Conservation (phyloP, 139 green algal species). For the Eudorina sp. region DNA sequence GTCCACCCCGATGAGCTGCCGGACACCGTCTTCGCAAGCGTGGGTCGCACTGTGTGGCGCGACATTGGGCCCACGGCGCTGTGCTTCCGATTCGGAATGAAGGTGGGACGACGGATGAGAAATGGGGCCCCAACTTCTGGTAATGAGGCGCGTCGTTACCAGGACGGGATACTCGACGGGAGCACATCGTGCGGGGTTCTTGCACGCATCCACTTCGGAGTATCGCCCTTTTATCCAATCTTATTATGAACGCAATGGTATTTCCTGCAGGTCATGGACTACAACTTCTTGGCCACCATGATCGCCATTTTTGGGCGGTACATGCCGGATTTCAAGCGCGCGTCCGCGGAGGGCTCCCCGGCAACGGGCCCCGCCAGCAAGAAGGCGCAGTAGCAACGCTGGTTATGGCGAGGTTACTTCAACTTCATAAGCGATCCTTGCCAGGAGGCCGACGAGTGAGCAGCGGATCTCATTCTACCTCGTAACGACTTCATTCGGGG, state of each 20-base stretch:
- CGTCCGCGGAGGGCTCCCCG: not conserved
- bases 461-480: too few species aligned
- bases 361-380: not conserved
- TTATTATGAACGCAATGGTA: too few species aligned
- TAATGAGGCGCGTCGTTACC: too few species aligned
- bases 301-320: conserved; percentile 70
- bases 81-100: conserved; percentile 89
- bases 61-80: conserved; percentile 90
- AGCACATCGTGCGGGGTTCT: too few species aligned
- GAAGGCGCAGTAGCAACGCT: conserved; percentile 35
- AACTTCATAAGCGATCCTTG: too few species aligned
- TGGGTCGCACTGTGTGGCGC: conserved; percentile 88
- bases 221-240: too few species aligned
- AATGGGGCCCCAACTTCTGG: too few species aligned
- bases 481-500: too few species aligned
- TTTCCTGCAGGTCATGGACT: conserved; percentile 87
- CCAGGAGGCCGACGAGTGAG: too few species aligned
- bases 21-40: conserved; percentile 81
- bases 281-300: conserved; percentile 86
- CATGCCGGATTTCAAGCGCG: conserved; percentile 84
- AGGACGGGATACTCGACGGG: too few species aligned
- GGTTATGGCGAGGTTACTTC: too few species aligned
- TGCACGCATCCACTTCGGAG: too few species aligned
- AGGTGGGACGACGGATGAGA: conserved; percentile 67
- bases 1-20: conserved; percentile 89